Percentiles rank a stretch among this genome's conserved stretches.
Conservation (phyloP, 306 rosid species). For the Inga oerstediana region DNA sequence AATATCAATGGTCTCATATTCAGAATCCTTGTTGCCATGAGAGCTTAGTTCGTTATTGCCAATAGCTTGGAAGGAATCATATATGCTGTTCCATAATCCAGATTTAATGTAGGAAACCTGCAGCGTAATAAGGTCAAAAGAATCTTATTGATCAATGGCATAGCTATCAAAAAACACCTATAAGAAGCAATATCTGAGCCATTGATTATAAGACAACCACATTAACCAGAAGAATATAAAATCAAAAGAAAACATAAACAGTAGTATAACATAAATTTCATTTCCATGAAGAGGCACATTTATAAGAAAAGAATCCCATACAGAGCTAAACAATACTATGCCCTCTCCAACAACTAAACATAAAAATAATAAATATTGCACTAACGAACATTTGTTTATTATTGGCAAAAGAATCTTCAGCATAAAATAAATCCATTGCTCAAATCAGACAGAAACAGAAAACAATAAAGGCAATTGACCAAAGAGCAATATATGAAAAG, state of each 20-base stretch:
- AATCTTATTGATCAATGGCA: neutral
- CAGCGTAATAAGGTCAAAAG: conserved; percentile 21
- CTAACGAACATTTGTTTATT: neutral
- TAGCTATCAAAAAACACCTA: neutral
- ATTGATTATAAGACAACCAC: neutral
- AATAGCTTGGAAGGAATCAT: conserved; percentile 72
- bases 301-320: neutral
- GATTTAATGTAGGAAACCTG: conserved; percentile 77
- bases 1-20: conserved; percentile 61
- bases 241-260: neutral
- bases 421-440: neutral
- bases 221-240: neutral
- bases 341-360: neutral
- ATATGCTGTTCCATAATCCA: conserved; percentile 88
- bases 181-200: neutral
- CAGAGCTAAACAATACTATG: neutral
- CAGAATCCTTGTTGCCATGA: conserved; percentile 42
- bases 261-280: neutral
- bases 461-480: neutral
- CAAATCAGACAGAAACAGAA: neutral
- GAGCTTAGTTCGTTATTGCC: conserved; percentile 47
- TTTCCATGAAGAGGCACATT: neutral
- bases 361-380: neutral
- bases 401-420: neutral
- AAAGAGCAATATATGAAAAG: neutral